These are phyloP conservation scores for Eucalyptus victrix DNA, from an alignment of 345 rosid species.

Conservation along the genomic window DNA sequence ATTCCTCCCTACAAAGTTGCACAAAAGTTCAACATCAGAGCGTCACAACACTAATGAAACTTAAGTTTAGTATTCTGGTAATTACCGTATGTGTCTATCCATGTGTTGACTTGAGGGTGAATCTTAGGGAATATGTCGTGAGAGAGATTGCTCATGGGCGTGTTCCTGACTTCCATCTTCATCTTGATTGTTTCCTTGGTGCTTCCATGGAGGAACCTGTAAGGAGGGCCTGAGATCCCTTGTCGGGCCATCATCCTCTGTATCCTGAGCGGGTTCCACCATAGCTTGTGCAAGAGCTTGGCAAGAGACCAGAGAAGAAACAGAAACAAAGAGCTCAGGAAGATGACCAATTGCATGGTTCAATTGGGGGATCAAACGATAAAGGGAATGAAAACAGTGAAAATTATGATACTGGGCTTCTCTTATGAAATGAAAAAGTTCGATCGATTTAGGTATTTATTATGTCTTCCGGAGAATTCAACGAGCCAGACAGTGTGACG, in stretches of 20 bases:
- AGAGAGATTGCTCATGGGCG: background rate
- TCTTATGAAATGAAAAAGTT: background rate
- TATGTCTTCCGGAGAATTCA: background rate
- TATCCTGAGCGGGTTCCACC: background rate
- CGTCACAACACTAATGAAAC: background rate
- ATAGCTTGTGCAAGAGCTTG: background rate
- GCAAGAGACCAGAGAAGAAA: background rate
- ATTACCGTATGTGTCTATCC: background rate
- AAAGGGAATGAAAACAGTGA: background rate
- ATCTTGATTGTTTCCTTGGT: background rate
- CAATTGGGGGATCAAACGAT: background rate
- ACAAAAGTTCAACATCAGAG: background rate
- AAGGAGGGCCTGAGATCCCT: background rate
- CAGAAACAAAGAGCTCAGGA: background rate
- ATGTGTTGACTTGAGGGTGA: background rate
- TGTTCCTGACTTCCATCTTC: background rate
- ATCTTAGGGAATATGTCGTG: background rate
- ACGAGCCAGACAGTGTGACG: background rate
- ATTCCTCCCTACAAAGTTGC: background rate
- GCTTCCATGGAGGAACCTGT: constrained; percentile 1
- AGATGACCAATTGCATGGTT: background rate
- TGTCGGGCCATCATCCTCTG: constrained; percentile 1
- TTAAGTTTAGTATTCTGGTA: background rate
- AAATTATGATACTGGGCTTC: background rate
- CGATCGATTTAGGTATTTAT: background rate